These are phyloP conservation scores for Chrysochromulina tobinii DNA, from an alignment of 78 protist species.

Conservation along the genomic window DNA sequence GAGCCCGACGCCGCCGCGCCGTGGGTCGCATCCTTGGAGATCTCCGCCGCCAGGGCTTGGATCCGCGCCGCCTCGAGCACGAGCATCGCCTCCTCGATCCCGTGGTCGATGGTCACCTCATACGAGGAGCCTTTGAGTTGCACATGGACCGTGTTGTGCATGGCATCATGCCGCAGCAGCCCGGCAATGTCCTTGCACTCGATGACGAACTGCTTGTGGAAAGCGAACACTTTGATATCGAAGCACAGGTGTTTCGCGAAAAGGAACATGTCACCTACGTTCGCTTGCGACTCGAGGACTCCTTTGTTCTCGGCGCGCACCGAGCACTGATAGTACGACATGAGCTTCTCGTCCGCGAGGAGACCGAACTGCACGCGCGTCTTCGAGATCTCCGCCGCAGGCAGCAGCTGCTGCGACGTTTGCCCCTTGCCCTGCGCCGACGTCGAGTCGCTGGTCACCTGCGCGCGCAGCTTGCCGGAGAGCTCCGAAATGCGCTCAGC, in stretches of 20 bases:
- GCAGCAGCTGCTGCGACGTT: not conserved
- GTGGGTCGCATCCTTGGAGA: not conserved
- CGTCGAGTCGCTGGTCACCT: not conserved
- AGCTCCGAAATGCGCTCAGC: slow-evolving; percentile 16
- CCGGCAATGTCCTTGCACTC: not conserved
- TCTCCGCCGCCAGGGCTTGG: not conserved
- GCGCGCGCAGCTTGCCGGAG: not conserved
- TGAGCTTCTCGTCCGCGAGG: not conserved
- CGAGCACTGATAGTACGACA: not conserved
- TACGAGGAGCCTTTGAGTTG: not conserved
- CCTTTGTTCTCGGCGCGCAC: not conserved
- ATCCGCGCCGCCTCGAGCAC: not conserved
- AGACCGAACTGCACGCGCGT: not conserved
- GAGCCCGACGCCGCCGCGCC: not conserved
- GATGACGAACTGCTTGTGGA: not conserved
- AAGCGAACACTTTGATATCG: not conserved
- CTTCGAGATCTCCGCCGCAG: not conserved
- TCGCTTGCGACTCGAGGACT: not conserved
- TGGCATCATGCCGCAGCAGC: not conserved
- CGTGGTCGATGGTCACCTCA: not conserved
- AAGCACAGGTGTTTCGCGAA: not conserved
- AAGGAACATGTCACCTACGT: not conserved
- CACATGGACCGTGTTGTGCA: not conserved
- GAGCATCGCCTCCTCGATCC: not conserved
- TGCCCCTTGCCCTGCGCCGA: not conserved